Percentiles rank a stretch among this genome's conserved stretches.
Conservation (phyloP, 2,329 filamentous ascomycete genomes). For the Botrytis squamosa region DNA sequence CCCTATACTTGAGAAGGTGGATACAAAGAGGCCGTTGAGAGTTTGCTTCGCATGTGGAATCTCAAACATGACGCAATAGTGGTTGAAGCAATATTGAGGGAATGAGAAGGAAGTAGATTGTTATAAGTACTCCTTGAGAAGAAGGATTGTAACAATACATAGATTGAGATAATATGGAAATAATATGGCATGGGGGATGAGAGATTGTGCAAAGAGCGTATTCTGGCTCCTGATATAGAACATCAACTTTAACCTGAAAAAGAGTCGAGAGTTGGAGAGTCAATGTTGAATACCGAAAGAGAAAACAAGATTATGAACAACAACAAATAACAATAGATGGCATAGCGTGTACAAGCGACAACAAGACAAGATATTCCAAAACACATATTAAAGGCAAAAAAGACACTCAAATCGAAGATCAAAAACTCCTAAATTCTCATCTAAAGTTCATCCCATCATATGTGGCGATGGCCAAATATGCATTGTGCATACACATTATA, state of each 20-base stretch:
- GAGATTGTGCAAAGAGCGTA: not conserved
- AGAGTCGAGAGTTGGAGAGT: rapidly evolving
- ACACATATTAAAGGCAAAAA: not conserved
- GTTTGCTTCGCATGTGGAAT: not conserved
- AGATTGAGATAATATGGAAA: not conserved
- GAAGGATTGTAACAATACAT: not conserved
- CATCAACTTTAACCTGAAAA: not conserved
- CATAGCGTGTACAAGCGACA: not conserved
- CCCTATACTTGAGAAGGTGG: no score
- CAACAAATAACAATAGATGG: no score
- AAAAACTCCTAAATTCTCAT: not conserved
- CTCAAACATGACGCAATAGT: not conserved
- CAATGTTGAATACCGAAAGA: not conserved
- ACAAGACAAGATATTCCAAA: not conserved
- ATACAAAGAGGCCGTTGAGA: not conserved
- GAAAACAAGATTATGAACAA: no score
- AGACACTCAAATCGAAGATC: not conserved
- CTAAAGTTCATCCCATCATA: not conserved
- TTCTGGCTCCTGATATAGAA: not conserved
- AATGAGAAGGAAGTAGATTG: rapidly evolving
- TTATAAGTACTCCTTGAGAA: not conserved
- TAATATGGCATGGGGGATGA: not conserved
- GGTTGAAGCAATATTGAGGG: not conserved
- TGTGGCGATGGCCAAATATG: not conserved
- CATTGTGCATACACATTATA: conserved; percentile 3